Evolutionary conservation across 495 filamentous ascomycete species (phyloP), one percentile per base, ranked within the genome.

Genomic region (Oidiodendron maius): DNA sequence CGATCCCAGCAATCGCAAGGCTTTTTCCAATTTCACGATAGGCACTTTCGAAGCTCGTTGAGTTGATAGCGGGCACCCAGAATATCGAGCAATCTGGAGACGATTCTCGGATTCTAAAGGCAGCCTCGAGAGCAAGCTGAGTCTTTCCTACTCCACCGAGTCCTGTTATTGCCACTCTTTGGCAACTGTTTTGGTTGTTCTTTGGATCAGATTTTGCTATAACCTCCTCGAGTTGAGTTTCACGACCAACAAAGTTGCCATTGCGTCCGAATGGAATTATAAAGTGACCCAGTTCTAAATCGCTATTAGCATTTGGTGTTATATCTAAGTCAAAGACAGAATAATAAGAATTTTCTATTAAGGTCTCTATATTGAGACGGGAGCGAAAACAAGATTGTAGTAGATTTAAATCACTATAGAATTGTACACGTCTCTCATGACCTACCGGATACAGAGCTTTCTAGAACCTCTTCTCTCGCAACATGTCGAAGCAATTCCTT

Each of bases 91-190:
- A 75, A 1, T 69, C 62, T 0, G 63, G 53, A 8, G 65, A 40
- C 13, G 26, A 42, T 13, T 56, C 56, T 45, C 57, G 61, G 0
- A 60, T 38, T 40, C 62, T 61, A 46, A 72, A 72, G 0, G 66
- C 65, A 32, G 75, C 38, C 40, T 74, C 65, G 3, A 81, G 44
- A 0, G 64, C 67, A 16, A 80, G 51, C n/a, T n/a, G n/a, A n/a
- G n/a, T n/a, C n/a, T n/a, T n/a, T n/a, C n/a, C n/a, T n/a, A n/a
- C n/a, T n/a, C n/a, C n/a, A n/a, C n/a, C n/a, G n/a, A n/a, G n/a
- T n/a, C n/a, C n/a, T n/a, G n/a, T n/a, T n/a, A n/a, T 45, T 75
- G 73, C 0, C 6, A 21, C 37, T 21, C 37, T 9, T 40, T 16
- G 37, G 18, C 37, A 40, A 6, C 6, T 40, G 10, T 40, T 10